Conservation (phyloP, 179 eudicot genomes). For the Sideroxylon spinosum region DNA sequence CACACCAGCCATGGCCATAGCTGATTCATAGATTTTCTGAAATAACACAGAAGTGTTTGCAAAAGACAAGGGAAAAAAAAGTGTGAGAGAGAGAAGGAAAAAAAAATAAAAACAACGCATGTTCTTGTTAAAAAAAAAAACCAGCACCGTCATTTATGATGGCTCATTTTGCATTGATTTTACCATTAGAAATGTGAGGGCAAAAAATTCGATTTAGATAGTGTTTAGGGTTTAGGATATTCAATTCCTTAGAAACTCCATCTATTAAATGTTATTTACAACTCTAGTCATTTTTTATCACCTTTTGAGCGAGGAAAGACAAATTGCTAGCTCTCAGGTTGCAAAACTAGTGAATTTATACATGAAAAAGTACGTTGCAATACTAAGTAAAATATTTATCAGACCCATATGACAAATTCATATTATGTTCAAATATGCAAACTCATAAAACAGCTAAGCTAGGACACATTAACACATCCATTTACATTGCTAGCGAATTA, state of each 20-base stretch:
- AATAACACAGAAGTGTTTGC: not conserved
- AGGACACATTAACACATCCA: not conserved
- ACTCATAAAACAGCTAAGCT: not conserved
- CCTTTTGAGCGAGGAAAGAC: not conserved
- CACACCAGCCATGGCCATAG: slow-evolving; percentile 67
- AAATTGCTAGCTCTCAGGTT: not conserved
- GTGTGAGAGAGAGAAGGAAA: not conserved
- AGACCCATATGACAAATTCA: not conserved
- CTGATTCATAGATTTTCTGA: slow-evolving; percentile 75
- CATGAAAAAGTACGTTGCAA: not conserved
- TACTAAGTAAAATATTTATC: not conserved
- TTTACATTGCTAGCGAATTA: not conserved
- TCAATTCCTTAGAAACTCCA: too few species aligned
- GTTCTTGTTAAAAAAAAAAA: not conserved
- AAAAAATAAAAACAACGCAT: not conserved
- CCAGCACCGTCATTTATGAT: not conserved
- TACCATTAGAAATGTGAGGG: not conserved
- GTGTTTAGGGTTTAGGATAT: too few species aligned
- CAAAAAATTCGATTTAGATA: not conserved
- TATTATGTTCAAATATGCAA: not conserved
- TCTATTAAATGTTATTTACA: not conserved
- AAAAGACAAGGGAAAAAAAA: not conserved
- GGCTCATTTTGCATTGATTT: not conserved
- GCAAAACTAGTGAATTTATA: not conserved
- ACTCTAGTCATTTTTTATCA: not conserved